Evolutionary conservation across 192 early-diverging fungal genomes (phyloP).

Genomic region (Coemansia biformis): DNA sequence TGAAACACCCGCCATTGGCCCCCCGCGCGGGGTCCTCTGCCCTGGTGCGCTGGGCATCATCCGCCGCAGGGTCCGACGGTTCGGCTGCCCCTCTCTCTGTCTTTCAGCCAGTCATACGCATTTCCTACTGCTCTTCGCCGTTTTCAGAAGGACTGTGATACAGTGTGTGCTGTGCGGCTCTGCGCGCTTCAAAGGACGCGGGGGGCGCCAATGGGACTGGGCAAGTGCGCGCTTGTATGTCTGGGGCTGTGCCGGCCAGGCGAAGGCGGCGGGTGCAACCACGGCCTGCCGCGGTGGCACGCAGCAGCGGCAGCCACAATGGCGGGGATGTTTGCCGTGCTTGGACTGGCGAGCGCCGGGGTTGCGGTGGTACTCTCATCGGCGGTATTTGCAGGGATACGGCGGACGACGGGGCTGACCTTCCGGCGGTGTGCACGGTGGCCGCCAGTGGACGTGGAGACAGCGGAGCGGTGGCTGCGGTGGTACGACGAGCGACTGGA

Average conservation of each 20-base stretch:
- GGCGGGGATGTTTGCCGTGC: neutral
- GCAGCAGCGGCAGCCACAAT: neutral
- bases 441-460: slow-evolving; percentile 12
- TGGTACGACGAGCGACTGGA: slow-evolving; percentile 33
- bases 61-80: too few species aligned
- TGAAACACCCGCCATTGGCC: too few species aligned
- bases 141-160: neutral
- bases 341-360: slow-evolving; percentile 3
- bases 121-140: neutral
- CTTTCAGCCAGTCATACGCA: too few species aligned
- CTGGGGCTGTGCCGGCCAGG: slow-evolving; percentile 7
- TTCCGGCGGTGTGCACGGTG: slow-evolving; percentile 12
- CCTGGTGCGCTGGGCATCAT: neutral
- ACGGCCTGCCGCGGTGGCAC: neutral
- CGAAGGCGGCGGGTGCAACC: too few species aligned
- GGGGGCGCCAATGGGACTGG: slow-evolving; percentile 13
- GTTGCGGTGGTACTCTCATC: slow-evolving; percentile 10
- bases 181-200: too few species aligned
- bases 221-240: neutral
- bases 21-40: too few species aligned
- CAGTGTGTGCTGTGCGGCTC: too few species aligned
- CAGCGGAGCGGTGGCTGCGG: slow-evolving; percentile 8
- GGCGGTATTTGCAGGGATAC: slow-evolving; percentile 26
- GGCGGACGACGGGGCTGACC: slow-evolving; percentile 35
- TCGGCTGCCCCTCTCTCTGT: too few species aligned